A percentile compares a stretch with the other conserved stretches of the same genome.
Conservation (phyloP, 371 early-diverging fungal genomes). For the Mucor mucedo region DNA sequence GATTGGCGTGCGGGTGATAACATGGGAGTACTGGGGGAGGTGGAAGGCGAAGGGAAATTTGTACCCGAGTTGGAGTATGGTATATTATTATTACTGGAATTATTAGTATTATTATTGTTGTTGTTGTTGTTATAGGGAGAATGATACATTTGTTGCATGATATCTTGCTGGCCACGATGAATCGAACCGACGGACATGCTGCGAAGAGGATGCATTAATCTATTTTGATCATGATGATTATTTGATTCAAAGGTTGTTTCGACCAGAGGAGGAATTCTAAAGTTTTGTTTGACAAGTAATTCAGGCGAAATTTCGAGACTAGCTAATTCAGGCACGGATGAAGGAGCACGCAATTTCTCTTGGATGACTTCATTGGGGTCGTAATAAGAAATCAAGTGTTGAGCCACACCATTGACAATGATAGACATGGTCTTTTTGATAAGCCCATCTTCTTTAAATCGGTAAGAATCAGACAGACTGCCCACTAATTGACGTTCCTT, state of each 20-base stretch:
- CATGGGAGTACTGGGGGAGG: slow-evolving; percentile 47
- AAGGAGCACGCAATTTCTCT: slow-evolving; percentile 63
- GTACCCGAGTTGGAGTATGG: slow-evolving; percentile 12
- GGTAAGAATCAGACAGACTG: slow-evolving; percentile 64
- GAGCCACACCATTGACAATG: slow-evolving; percentile 73
- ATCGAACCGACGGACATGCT: slow-evolving; percentile 47
- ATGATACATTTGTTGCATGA: slow-evolving; percentile 21
- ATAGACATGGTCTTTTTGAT: slow-evolving; percentile 89
- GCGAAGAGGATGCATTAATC: slow-evolving; percentile 38
- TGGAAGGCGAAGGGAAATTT: slow-evolving; percentile 37
- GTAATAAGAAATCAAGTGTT: slow-evolving; percentile 88
- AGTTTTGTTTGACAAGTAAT: slow-evolving; percentile 55
- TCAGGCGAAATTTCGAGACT: slow-evolving; percentile 61
- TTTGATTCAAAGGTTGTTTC: slow-evolving; percentile 39
- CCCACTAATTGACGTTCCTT: slow-evolving; percentile 65
- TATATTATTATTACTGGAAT: slow-evolving; percentile 14
- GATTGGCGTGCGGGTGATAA: slow-evolving; percentile 36
- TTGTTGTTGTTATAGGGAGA: slow-evolving; percentile 6
- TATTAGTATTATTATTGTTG: not conserved
- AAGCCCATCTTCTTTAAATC: slow-evolving; percentile 79
- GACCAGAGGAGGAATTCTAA: slow-evolving; percentile 56
- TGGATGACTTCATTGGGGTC: slow-evolving; percentile 72
- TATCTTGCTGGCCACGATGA: slow-evolving; percentile 20
- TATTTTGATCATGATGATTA: not conserved
- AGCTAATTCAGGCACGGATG: slow-evolving; percentile 57